Base-by-base conservation (phyloP, 768 basidiomycete species). In the Auricularia cornea region DNA sequence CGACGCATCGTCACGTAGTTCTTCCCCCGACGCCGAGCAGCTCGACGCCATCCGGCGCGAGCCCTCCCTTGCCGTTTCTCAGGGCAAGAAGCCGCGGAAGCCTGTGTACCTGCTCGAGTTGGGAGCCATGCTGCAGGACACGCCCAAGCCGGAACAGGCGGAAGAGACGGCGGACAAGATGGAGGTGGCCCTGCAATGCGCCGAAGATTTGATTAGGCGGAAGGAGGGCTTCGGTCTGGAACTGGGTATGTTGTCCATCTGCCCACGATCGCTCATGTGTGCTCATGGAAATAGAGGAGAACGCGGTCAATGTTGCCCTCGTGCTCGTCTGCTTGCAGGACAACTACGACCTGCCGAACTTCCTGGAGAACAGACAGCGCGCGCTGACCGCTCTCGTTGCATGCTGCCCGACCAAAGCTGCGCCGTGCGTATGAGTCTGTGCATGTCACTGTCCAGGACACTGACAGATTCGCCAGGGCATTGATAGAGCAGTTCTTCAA, bases 401-500 rank as follows among this genome's bases (percentile, higher is more conserved):
- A 3, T 94, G 90, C 65, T 85, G 84, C 64, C 97, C 97, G 2
- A 76, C 77, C 30, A 85, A 85, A 62, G 85, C 89, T 48, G 87
- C 93, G 1, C 89, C 87, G 95, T 98, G 71, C 70, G 94, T 83
- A 57, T 20, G 63, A 26, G 62, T 35, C 20, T 33, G 20, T 54
- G 60, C 28, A 38, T 10, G 4, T 60, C 28, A 33, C 65, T 6
- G 67, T 18, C 12, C 14, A 32, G 11, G 38, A 2, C 18, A n/a
- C n/a, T n/a, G n/a, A n/a, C n/a, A n/a, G n/a, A n/a, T 56, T 62
- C 28, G 6, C 11, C 70, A 97, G 95, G 3, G 81, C 84, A 35
- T 78, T 98, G 11, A 86, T 92, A 60, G 93, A 96, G 71, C 92
- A 97, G 70, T 95, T 94, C 74, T 99, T 98, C 78, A 87, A 87